phyloP scores from a whole-genome alignment of 1,284 basidiomycete genomes.

The Stereum hirsutum region DNA sequence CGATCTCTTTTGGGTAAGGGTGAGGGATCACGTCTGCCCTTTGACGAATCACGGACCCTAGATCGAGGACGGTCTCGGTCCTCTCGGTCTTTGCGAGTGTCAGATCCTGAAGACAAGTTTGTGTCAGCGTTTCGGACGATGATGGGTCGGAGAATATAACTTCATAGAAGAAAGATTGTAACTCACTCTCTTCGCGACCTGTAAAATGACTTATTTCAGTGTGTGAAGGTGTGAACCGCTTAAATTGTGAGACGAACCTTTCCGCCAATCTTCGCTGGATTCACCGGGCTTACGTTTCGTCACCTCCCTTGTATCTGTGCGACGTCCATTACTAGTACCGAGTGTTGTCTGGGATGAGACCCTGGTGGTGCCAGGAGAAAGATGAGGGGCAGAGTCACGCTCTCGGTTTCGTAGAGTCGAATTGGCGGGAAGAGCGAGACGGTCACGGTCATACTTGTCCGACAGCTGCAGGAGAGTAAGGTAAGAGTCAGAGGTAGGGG shows the following conservation, averaged over 20 bases:
- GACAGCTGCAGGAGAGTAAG: slow-evolving; percentile 44
- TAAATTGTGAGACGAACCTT: slow-evolving; percentile 39
- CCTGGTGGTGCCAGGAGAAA: slow-evolving; percentile 33
- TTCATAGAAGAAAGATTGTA: background rate
- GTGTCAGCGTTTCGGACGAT: slow-evolving; percentile 4
- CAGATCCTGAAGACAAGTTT: slow-evolving; percentile 27
- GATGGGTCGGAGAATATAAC: background rate
- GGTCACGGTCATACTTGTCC: slow-evolving; percentile 79
- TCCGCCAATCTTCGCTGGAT: slow-evolving; percentile 70
- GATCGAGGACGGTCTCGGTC: slow-evolving; percentile 50
- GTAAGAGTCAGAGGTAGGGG: slow-evolving; percentile 8
- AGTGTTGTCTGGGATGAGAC: slow-evolving; percentile 28
- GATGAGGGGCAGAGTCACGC: slow-evolving; percentile 58
- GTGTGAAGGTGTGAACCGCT: background rate
- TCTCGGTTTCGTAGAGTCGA: slow-evolving; percentile 49
- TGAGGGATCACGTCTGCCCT: slow-evolving; percentile 47
- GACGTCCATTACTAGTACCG: slow-evolving; percentile 31
- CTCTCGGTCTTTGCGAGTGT: slow-evolving; percentile 51
- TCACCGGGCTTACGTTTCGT: slow-evolving; percentile 63
- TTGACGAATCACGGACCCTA: slow-evolving; percentile 49
- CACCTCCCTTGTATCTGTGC: slow-evolving; percentile 48
- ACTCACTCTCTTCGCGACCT: slow-evolving; percentile 53
- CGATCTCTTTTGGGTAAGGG: slow-evolving; percentile 29
- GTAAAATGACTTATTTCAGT: slow-evolving; percentile 11
- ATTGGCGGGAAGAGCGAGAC: slow-evolving; percentile 43